These are phyloP conservation scores for Citrus maxima DNA, from an alignment of 345 rosid genomes.

Conservation along the genomic window DNA sequence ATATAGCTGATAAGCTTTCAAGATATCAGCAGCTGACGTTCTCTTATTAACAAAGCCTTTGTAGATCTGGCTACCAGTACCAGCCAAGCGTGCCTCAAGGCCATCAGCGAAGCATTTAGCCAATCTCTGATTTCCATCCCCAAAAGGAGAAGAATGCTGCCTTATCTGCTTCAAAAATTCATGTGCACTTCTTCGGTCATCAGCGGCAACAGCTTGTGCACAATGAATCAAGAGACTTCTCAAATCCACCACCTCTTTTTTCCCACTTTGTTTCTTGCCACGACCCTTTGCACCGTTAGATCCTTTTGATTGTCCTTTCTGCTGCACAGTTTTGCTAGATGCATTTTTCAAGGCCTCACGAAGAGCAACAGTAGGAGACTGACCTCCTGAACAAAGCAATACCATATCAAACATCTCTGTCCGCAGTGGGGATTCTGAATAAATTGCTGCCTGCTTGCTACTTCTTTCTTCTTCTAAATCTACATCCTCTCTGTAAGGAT, in stretches of 20 bases:
- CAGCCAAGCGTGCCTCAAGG: constrained; percentile 83
- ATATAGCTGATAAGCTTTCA: constrained; percentile 76
- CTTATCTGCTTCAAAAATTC: constrained; percentile 78
- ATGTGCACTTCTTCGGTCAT: constrained; percentile 55
- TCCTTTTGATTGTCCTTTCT: constrained; percentile 41
- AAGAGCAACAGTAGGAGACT: constrained; percentile 38
- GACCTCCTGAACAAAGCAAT: constrained; percentile 44
- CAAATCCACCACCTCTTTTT: constrained; percentile 76
- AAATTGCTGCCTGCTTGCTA: constrained; percentile 66
- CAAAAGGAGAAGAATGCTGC: constrained; percentile 72
- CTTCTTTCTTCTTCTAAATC: constrained; percentile 67
- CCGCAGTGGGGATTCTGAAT: constrained; percentile 47
- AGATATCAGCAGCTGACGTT: constrained; percentile 64
- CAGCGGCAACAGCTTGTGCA: constrained; percentile 84
- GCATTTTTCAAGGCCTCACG: constrained; percentile 59
- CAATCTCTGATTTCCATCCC: constrained; percentile 84
- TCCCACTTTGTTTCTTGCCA: constrained; percentile 46
- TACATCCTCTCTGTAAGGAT: constrained; percentile 39
- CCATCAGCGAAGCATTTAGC: constrained; percentile 82
- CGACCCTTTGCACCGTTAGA: constrained; percentile 43
- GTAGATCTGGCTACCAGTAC: constrained; percentile 70
- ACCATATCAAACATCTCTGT: constrained; percentile 69
- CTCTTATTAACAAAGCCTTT: constrained; percentile 55
- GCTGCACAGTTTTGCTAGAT: constrained; percentile 30
- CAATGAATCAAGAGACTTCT: constrained; percentile 73